phyloP scores from a whole-genome alignment of 176 grass and related monocot genomes.

The Paspalum vaginatum region DNA sequence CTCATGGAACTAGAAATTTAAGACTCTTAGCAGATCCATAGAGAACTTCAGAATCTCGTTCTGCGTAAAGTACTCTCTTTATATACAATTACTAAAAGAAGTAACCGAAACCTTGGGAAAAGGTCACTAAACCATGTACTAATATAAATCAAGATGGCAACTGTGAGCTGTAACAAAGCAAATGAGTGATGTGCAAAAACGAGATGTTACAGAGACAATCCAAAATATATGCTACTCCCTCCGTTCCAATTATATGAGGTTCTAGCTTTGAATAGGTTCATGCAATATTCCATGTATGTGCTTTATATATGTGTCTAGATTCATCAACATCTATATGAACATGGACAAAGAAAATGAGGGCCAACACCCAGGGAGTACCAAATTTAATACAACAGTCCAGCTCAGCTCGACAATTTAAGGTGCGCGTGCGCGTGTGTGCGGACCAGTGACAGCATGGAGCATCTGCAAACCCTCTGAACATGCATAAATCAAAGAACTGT shows the following conservation, averaged over 20 bases:
- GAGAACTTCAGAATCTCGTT: slow-evolving; percentile 18
- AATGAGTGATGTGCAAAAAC: slow-evolving; percentile 24
- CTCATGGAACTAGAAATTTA: not conserved
- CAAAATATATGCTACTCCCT: not conserved
- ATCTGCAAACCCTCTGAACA: not conserved
- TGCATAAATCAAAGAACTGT: slow-evolving; percentile 12
- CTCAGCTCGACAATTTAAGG: not conserved
- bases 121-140: slow-evolving; percentile 14
- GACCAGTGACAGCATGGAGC: no score
- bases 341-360: no score
- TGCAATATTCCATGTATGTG: no score
- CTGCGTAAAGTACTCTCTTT: not conserved
- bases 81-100: not conserved
- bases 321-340: no score
- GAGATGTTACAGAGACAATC: slow-evolving; percentile 1
- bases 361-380: not conserved
- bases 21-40: not conserved
- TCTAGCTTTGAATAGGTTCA: no score
- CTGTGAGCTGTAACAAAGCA: not conserved
- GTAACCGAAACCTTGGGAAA: not conserved
- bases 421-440: no score
- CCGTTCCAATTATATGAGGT: no score
- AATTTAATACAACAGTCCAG: slow-evolving; percentile 20
- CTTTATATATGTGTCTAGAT: no score
- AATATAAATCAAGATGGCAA: slow-evolving; percentile 8